Evolutionary conservation across 306 rosid species (phyloP).

Genomic region (Castanea mollissima): DNA sequence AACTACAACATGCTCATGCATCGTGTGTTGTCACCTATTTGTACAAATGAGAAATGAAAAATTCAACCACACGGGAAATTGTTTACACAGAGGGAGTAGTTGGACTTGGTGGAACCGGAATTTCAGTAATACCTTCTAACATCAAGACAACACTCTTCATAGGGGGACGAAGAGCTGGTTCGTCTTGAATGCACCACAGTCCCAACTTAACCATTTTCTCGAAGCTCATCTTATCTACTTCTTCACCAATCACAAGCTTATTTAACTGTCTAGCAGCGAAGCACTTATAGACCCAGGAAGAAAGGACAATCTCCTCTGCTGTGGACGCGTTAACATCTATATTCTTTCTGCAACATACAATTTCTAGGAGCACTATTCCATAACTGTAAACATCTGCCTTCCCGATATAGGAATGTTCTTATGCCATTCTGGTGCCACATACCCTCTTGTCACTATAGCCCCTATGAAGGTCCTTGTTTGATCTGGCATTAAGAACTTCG

Average conservation of each 20-base stretch:
- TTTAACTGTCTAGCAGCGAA: constrained; percentile 12
- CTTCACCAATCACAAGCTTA: constrained; percentile 9
- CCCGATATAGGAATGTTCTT: too few relatives aligned
- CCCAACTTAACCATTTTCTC: too few relatives aligned
- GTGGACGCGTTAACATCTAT: not conserved
- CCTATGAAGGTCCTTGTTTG: constrained; percentile 12
- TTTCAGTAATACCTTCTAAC: constrained; percentile 1
- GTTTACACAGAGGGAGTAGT: not conserved
- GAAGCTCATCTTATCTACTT: constrained; percentile 7
- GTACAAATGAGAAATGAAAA: too few relatives aligned
- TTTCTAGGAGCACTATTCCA: too few relatives aligned
- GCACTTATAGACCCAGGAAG: constrained; percentile 14
- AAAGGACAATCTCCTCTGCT: constrained; percentile 6
- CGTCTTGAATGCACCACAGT: too few relatives aligned
- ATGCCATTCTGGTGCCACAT: too few relatives aligned
- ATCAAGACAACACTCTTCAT: too few relatives aligned
- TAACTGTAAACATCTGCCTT: too few relatives aligned
- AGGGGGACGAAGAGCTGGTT: too few relatives aligned
- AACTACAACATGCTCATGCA: too few relatives aligned
- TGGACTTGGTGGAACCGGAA: constrained; percentile 18
- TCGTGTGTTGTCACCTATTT: too few relatives aligned
- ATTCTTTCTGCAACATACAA: too few relatives aligned
- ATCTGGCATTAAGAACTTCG: constrained; percentile 7
- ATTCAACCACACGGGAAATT: not conserved
- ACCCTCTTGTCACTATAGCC: not conserved